Percentiles rank a stretch among this genome's conserved stretches.
These are phyloP conservation scores for Yamadazyma nakazawae DNA, from an alignment of 805 yeast genomes.

Conservation along the genomic window DNA sequence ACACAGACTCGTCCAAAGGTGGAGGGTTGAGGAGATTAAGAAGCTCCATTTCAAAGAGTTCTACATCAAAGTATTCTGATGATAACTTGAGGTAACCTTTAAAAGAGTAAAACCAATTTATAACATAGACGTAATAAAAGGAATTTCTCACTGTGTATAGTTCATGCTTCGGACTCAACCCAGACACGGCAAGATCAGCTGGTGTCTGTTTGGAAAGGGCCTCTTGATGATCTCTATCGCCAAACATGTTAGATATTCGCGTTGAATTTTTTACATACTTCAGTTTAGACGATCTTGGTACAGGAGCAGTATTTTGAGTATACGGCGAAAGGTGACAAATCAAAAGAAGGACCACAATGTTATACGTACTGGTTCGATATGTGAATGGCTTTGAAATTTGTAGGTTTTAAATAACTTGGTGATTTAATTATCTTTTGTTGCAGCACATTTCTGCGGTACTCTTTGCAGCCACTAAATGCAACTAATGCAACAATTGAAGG, in stretches of 20 bases:
- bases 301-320: no score
- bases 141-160: slow-evolving; percentile 15
- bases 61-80: slow-evolving; percentile 54
- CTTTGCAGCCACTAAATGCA: no score
- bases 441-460: no score
- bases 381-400: no score
- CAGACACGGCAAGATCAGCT: slow-evolving; percentile 16
- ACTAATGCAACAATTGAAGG: no score
- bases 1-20: slow-evolving; percentile 30
- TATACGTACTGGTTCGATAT: no score
- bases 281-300: not conserved
- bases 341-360: no score
- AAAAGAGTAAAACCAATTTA: slow-evolving; percentile 57
- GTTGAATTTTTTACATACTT: not conserved
- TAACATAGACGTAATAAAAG: slow-evolving; percentile 25
- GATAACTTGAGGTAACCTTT: slow-evolving; percentile 50
- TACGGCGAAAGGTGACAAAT: no score
- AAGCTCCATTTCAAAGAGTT: slow-evolving; percentile 60
- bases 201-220: slow-evolving; percentile 20
- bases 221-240: slow-evolving; percentile 16
- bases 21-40: slow-evolving; percentile 34
- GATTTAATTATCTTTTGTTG: no score
- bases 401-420: no score
- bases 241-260: slow-evolving; percentile 5
- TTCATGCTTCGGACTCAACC: slow-evolving; percentile 12